phyloP scores from a whole-genome alignment of 2,329 filamentous ascomycete species.

The Fusarium coffeatum region DNA sequence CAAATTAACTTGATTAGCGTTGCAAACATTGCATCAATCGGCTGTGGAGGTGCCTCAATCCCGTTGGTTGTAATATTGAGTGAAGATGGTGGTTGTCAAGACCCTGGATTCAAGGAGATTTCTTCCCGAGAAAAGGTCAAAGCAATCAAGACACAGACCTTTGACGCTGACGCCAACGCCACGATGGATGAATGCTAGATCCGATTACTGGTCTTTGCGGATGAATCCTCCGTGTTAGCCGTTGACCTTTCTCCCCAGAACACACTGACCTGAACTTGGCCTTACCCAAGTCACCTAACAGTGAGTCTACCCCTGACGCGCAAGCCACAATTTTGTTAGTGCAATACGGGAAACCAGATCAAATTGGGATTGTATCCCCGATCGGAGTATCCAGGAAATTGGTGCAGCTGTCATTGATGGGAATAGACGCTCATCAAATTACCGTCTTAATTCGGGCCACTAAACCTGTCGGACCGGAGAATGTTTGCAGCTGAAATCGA shows the following conservation, averaged over 20 bases:
- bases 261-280: neutral
- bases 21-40: neutral
- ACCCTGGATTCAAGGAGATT: neutral
- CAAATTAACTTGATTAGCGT: conserved; percentile 1
- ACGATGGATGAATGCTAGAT: conserved; percentile 4
- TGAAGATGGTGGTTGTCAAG: neutral
- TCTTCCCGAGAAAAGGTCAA: neutral
- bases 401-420: neutral
- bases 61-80: neutral
- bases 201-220: neutral
- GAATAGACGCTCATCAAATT: neutral
- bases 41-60: neutral
- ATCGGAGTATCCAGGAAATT: neutral
- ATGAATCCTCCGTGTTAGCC: conserved; percentile 1
- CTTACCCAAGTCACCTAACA: neutral
- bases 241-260: conserved; percentile 16
- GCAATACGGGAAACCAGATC: neutral
- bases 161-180: conserved; percentile 1
- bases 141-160: neutral
- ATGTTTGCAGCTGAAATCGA: neutral
- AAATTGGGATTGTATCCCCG: neutral
- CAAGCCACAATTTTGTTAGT: neutral
- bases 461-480: neutral
- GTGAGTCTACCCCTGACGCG: neutral
- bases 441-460: neutral